phyloP scores from a whole-genome alignment of 1,284 basidiomycete species.

The Afroboletus lepidellus region DNA sequence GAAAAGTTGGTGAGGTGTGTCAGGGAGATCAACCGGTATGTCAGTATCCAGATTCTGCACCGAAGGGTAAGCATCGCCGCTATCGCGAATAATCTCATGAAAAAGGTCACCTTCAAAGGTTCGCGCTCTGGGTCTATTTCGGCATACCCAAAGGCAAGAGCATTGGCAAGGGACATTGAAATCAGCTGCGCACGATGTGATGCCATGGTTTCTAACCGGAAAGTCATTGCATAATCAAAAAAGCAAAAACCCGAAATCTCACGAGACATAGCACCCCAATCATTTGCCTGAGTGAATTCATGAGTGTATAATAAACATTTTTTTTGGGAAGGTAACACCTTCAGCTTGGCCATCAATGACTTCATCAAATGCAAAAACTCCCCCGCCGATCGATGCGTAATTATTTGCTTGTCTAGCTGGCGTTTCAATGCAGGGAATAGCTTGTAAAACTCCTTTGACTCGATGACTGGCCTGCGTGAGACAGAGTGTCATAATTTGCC shows the following conservation, averaged over 20 bases:
- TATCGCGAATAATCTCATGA: fast-evolving
- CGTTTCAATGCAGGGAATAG: conserved; percentile 48
- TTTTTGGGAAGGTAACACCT: conserved; percentile 36
- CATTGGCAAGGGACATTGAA: conserved; percentile 40
- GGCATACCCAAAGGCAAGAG: conserved; percentile 45
- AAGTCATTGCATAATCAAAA: not conserved
- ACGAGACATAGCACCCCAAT: conserved; percentile 65
- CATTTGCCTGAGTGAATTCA: conserved; percentile 42
- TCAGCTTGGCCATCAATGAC: conserved; percentile 65
- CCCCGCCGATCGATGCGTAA: conserved; percentile 51
- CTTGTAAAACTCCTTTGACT: conserved; percentile 56
- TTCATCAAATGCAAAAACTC: conserved; percentile 58
- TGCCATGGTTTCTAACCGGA: conserved; percentile 50
- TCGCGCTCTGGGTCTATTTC: conserved; percentile 48
- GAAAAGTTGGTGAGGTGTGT: conserved; percentile 39
- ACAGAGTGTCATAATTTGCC: not conserved
- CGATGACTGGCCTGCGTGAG: conserved; percentile 55
- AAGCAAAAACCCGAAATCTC: conserved; percentile 17
- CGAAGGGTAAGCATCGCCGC: not conserved
- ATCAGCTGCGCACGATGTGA: conserved; percentile 51
- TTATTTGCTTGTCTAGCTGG: conserved; percentile 44
- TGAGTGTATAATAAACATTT: not conserved
- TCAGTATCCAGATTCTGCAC: conserved; percentile 52
- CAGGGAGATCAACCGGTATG: conserved; percentile 35
- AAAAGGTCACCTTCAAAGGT: conserved; percentile 44